Evolutionary conservation across 495 filamentous ascomycete species (phyloP).

Genomic region (Elaphomyces granulatus): DNA sequence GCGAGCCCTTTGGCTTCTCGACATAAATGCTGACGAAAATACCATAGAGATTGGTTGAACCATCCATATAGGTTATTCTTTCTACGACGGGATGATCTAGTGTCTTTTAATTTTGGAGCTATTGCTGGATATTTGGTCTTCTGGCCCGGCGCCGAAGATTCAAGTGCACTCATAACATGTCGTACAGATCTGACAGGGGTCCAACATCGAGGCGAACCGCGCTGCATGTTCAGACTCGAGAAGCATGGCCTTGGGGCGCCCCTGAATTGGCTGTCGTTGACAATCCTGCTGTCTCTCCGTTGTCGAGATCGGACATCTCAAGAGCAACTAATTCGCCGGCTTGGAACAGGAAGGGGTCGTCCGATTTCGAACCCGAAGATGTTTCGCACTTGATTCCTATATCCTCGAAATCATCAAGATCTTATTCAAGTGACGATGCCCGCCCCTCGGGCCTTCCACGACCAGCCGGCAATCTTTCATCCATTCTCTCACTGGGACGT

Average conservation of each 20-base stretch:
- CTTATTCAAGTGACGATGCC: conserved; percentile 12
- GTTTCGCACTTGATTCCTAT: conserved; percentile 13
- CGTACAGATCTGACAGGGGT: conserved; percentile 21
- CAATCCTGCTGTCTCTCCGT: conserved; percentile 7
- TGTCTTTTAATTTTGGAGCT: no score
- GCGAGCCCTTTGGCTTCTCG: no score
- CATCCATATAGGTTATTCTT: no score
- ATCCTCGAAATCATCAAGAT: conserved; percentile 11
- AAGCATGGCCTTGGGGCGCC: conserved; percentile 14
- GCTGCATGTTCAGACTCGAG: conserved; percentile 14
- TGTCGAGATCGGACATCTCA: conserved; percentile 19
- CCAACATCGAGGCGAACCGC: conserved; percentile 22
- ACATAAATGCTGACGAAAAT: no score
- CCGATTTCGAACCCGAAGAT: conserved; percentile 17
- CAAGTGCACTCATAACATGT: conserved; percentile 26
- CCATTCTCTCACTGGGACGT: conserved; percentile 3
- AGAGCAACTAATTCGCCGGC: conserved; percentile 13
- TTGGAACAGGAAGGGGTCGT: conserved; percentile 17
- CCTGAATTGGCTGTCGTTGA: conserved; percentile 8
- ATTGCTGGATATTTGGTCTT: conserved; percentile 16
- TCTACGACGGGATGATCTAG: no score
- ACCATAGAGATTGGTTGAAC: no score
- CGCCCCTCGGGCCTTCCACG: conserved; percentile 23
- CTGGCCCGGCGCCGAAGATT: conserved; percentile 17
- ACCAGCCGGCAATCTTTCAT: conserved; percentile 13